These are phyloP conservation scores for Dovyalis caffra DNA, from an alignment of 345 rosid species.

Conservation along the genomic window DNA sequence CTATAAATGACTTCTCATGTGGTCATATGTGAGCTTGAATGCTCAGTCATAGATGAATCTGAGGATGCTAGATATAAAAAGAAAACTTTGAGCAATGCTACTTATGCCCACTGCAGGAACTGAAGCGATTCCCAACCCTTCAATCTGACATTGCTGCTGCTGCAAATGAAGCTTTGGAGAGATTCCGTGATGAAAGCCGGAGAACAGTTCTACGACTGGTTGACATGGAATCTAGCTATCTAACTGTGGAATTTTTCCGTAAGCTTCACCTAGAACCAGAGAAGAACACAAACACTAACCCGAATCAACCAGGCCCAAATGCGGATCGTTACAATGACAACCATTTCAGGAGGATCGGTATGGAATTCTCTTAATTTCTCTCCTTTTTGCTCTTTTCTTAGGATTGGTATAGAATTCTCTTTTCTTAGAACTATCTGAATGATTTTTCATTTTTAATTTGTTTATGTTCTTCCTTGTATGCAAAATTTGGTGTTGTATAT, in stretches of 20 bases:
- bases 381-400: background rate
- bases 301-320: constrained; percentile 40
- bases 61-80: background rate
- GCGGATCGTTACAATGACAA: constrained; percentile 65
- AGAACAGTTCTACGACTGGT: constrained; percentile 83
- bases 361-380: background rate
- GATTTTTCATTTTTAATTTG: background rate
- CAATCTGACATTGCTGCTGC: constrained; percentile 88
- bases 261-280: constrained; percentile 87
- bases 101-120: constrained; percentile 52
- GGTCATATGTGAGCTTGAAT: no score
- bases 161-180: constrained; percentile 87
- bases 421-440: background rate
- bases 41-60: background rate
- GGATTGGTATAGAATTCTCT: constrained; percentile 50
- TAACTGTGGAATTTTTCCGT: constrained; percentile 95
- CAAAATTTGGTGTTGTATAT: background rate
- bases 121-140: constrained; percentile 93
- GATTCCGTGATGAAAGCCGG: constrained; percentile 89
- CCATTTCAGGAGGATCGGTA: constrained; percentile 90
- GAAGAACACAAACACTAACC: constrained; percentile 49
- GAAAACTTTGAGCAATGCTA: background rate
- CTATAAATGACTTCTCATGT: no score
- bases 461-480: background rate
- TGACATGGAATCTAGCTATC: constrained; percentile 97